These are phyloP conservation scores for Daldinia sp. DNA, from an alignment of 2,329 filamentous ascomycete genomes.

Conservation along the genomic window DNA sequence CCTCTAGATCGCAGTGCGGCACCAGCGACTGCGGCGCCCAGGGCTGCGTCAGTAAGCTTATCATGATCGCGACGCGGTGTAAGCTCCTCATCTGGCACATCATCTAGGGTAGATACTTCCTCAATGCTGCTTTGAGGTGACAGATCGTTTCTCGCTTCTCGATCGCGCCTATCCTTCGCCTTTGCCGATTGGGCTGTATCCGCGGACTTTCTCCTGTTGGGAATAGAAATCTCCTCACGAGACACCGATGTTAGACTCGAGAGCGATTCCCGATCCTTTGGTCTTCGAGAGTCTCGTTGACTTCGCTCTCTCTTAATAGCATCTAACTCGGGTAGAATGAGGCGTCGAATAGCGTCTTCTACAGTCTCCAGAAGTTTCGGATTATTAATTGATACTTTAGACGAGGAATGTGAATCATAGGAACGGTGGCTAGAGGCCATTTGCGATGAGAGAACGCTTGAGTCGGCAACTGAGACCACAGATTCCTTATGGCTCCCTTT, in stretches of 20 bases:
- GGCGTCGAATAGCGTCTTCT: slow-evolving; percentile 88
- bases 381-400: slow-evolving; percentile 85
- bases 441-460: slow-evolving; percentile 67
- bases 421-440: slow-evolving; percentile 67
- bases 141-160: slow-evolving; percentile 68
- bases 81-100: slow-evolving; percentile 56
- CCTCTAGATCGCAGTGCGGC: slow-evolving; percentile 55
- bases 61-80: slow-evolving; percentile 62
- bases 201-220: slow-evolving; percentile 65
- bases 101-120: slow-evolving; percentile 61
- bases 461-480: slow-evolving; percentile 64
- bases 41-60: slow-evolving; percentile 54
- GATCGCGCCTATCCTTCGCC: slow-evolving; percentile 60
- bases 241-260: slow-evolving; percentile 68
- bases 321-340: slow-evolving; percentile 92
- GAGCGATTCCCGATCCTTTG: slow-evolving; percentile 68
- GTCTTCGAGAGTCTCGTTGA: slow-evolving; percentile 71
- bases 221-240: slow-evolving; percentile 64
- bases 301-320: slow-evolving; percentile 92
- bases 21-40: slow-evolving; percentile 59
- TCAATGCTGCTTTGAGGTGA: slow-evolving; percentile 64
- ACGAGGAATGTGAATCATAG: slow-evolving; percentile 67
- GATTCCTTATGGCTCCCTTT: slow-evolving; percentile 67
- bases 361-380: slow-evolving; percentile 91
- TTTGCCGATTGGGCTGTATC: slow-evolving; percentile 65